These are phyloP conservation scores for Fusarium pseudoanthophilum DNA, from an alignment of 2,329 filamentous ascomycete species.

Conservation along the genomic window DNA sequence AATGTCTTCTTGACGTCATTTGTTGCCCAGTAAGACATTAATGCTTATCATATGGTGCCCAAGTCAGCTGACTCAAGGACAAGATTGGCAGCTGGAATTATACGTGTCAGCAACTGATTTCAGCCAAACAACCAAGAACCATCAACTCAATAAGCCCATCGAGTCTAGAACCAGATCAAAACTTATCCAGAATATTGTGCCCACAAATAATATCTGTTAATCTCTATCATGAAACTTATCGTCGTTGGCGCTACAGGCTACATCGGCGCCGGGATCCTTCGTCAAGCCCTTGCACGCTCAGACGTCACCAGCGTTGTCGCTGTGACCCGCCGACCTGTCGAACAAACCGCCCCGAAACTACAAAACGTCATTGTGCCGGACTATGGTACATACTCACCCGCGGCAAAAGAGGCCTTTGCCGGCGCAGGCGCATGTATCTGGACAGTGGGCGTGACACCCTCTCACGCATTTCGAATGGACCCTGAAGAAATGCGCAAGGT, in stretches of 20 bases:
- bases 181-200: accelerated
- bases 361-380: not conserved
- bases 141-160: not conserved
- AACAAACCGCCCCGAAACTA: not conserved
- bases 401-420: not conserved
- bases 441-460: not conserved
- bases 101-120: not conserved
- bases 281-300: not conserved
- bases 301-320: not conserved
- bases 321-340: not conserved
- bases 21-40: not conserved
- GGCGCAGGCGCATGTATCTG: not conserved
- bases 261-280: not conserved
- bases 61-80: not conserved
- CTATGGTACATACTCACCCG: not conserved
- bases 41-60: not conserved
- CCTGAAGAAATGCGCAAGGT: not conserved
- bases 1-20: not conserved
- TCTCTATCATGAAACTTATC: not conserved
- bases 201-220: accelerated
- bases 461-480: not conserved
- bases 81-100: not conserved
- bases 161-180: not conserved
- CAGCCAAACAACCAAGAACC: not conserved
- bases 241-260: not conserved